Base-by-base conservation (phyloP, 805 yeast genomes). In the Metschnikowia reukaufii region DNA sequence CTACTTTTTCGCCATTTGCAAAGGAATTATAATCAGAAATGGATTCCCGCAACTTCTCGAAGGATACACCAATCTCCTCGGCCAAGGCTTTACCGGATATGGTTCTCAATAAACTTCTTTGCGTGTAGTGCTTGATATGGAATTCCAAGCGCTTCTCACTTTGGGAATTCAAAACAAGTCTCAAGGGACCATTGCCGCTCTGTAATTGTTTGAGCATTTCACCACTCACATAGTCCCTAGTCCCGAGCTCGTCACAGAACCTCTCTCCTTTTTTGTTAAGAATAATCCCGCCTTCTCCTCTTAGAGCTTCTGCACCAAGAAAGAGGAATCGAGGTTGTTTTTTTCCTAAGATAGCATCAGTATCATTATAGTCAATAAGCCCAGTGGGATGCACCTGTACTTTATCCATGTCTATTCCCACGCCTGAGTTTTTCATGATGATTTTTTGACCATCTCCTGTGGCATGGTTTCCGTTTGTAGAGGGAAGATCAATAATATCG, bases 351-450 rank as follows among this genome's bases (percentile, higher is more conserved):
- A 71, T 66, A 4, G 66, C 69, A 33, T 79, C 84, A 27, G 57
- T 64, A 32, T 78, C 81, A 40, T 64, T 58, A 45, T 66, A 62
- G 50, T 77, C 80, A 45, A 82, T 76, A 51, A 82, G 72, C 0
- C 86, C 87, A 4, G 86, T 82, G 6, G 87, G 87, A 54, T 82
- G 86, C 19, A 82, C 83, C 60, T 82, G 87, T 36, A 82, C 81
- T 57, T 81, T 78, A 45, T 82, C 85, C 72, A 82, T 65, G 59
- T 82, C 86, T 45, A 82, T 72, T n/a, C 80, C 78, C 31, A 71
- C 63, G 9, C 82, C 86, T 6, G 79, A 73, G 45, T 76, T 67
- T 39, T 68, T 69, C 63, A 77, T 66, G 53, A 79, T 68, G 51
- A 81, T 71, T 51, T 78, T 78, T 48, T 79, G 82, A 3, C 86